Evolutionary conservation across 1,139 yeast genomes (phyloP).

Genomic region (Debaryomycetaceae sp.): DNA sequence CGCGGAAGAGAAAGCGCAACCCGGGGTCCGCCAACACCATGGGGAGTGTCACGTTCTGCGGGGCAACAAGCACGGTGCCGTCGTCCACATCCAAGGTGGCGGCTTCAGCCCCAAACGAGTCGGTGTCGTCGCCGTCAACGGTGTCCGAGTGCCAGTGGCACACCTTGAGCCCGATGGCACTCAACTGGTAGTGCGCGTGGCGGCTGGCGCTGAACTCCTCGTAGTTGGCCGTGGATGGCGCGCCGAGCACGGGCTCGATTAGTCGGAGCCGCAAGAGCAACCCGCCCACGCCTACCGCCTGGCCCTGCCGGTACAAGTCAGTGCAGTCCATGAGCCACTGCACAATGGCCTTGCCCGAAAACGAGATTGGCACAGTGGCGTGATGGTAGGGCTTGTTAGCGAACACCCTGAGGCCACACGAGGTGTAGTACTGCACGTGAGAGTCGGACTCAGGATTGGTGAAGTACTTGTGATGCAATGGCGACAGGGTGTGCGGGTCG

Average conservation of each 20-base stretch:
- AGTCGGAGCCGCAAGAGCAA: conserved; percentile 49
- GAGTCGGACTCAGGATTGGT: conserved; percentile 89
- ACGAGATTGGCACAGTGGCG: conserved; percentile 36
- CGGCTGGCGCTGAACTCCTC: conserved; percentile 14
- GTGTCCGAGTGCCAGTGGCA: conserved; percentile 18
- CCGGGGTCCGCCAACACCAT: conserved; percentile 75
- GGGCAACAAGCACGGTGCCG: too few relatives aligned
- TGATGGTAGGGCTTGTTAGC: conserved; percentile 31
- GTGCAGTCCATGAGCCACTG: conserved; percentile 94
- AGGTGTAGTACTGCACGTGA: conserved; percentile 71
- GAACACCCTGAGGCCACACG: conserved; percentile 66
- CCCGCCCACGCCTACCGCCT: conserved; percentile 60
- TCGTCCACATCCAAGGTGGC: neutral
- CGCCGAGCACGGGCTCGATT: conserved; percentile 34
- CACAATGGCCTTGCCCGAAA: conserved; percentile 72
- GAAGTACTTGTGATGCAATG: conserved; percentile 72
- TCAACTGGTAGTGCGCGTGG: conserved; percentile 19
- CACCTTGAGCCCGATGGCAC: conserved; percentile 16
- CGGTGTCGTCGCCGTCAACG: conserved; percentile 1
- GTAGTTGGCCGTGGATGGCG: conserved; percentile 11
- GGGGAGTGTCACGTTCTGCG: conserved; percentile 24
- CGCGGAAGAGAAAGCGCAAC: conserved; percentile 59
- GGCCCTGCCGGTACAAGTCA: conserved; percentile 53
- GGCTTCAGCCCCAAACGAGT: conserved; percentile 1
- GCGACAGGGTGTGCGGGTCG: conserved; percentile 34